phyloP scores from a whole-genome alignment of 495 filamentous ascomycete genomes.

The Penicillium desertorum region DNA sequence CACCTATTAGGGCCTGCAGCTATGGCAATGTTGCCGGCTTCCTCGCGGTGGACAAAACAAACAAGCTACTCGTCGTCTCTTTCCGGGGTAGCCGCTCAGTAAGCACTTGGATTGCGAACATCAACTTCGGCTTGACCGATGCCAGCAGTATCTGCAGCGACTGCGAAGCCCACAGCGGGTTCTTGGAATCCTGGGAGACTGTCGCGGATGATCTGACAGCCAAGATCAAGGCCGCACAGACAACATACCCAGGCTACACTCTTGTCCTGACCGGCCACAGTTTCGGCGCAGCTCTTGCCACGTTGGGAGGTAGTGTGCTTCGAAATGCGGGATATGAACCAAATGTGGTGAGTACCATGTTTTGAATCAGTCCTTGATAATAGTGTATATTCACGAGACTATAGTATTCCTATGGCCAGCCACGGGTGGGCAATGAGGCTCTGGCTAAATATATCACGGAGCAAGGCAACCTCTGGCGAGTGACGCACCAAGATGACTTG shows the following conservation, averaged over 20 bases:
- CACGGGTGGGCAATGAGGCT: slow-evolving; percentile 61
- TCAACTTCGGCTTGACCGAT: slow-evolving; percentile 41
- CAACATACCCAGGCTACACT: slow-evolving; percentile 48
- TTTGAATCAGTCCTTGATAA: not conserved
- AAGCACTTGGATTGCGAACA: slow-evolving; percentile 66
- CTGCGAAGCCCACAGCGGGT: slow-evolving; percentile 57
- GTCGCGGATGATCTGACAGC: slow-evolving; percentile 43
- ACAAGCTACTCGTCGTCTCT: slow-evolving; percentile 61
- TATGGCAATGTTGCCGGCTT: slow-evolving; percentile 67
- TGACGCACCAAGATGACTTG: slow-evolving; percentile 67
- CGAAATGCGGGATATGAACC: slow-evolving; percentile 46
- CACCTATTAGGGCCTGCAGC: slow-evolving; percentile 40
- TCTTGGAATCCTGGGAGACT: slow-evolving; percentile 55
- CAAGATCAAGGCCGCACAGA: slow-evolving; percentile 32
- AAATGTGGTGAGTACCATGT: slow-evolving; percentile 32
- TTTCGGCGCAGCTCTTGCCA: slow-evolving; percentile 65
- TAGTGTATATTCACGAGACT: not conserved
- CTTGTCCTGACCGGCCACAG: slow-evolving; percentile 67
- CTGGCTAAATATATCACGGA: slow-evolving; percentile 56
- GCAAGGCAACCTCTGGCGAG: slow-evolving; percentile 55
- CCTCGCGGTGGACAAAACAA: slow-evolving; percentile 64
- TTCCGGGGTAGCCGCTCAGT: slow-evolving; percentile 66
- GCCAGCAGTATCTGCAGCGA: slow-evolving; percentile 36
- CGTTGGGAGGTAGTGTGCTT: slow-evolving; percentile 58
- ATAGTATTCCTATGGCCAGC: slow-evolving; percentile 67